Conservation (phyloP, 1,284 basidiomycete species). For the Cryptococcus amylolentus region DNA sequence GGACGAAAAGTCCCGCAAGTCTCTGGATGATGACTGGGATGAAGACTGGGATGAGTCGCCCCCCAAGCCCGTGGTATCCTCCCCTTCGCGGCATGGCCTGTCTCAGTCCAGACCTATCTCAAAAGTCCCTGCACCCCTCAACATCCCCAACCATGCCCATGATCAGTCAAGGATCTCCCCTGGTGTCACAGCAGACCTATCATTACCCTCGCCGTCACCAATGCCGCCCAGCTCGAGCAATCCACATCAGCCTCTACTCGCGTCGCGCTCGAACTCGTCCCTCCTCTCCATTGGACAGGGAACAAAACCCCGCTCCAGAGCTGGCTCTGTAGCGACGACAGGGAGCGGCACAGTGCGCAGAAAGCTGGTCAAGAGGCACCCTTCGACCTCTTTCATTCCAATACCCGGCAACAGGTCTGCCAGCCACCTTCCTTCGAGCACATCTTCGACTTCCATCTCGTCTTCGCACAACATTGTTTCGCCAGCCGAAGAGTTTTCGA, state of each 20-base stretch:
- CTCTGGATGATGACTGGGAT: slow-evolving; percentile 15
- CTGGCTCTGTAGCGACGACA: slow-evolving; percentile 10
- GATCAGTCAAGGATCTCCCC: slow-evolving; percentile 11
- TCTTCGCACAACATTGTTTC: background rate
- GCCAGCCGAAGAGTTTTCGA: background rate
- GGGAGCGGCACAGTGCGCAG: slow-evolving; percentile 3
- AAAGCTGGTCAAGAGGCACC: slow-evolving; percentile 32
- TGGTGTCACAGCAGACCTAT: slow-evolving; percentile 11
- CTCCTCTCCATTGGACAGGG: slow-evolving; percentile 3
- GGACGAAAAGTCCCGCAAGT: slow-evolving; percentile 4
- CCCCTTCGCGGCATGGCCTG: background rate
- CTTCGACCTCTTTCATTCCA: slow-evolving; percentile 27
- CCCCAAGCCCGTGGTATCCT: background rate
- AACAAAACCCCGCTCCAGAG: slow-evolving; percentile 7
- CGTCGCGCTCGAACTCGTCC: slow-evolving; percentile 10
- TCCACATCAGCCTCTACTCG: slow-evolving; percentile 6
- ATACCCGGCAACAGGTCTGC: slow-evolving; percentile 13
- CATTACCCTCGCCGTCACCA: slow-evolving; percentile 8
- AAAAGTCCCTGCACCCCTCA: slow-evolving; percentile 15
- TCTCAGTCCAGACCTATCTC: background rate
- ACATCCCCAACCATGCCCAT: slow-evolving; percentile 4
- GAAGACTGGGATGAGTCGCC: slow-evolving; percentile 16
- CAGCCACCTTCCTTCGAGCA: slow-evolving; percentile 2
- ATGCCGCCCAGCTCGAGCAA: slow-evolving; percentile 6
- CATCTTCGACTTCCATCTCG: slow-evolving; percentile 8